Percentiles rank a stretch among this genome's conserved stretches.
Conservation (phyloP, 805 yeast species). For the Wickerhamiella dianesei region DNA sequence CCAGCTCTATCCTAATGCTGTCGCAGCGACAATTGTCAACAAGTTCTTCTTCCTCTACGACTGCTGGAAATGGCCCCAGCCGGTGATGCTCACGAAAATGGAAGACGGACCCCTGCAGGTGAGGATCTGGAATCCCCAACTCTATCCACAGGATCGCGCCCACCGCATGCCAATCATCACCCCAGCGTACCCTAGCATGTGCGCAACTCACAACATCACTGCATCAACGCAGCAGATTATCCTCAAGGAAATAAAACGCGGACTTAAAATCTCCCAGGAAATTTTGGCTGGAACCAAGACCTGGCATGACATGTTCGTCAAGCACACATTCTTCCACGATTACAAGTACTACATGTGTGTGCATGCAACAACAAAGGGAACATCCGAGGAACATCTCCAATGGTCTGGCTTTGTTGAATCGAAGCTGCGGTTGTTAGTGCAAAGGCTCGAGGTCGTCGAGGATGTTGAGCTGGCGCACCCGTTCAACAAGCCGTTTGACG, state of each 20-base stretch:
- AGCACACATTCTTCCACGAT: slow-evolving; percentile 67
- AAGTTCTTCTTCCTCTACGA: slow-evolving; percentile 76
- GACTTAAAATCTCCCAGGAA: slow-evolving; percentile 53
- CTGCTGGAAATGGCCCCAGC: slow-evolving; percentile 98
- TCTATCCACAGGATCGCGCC: slow-evolving; percentile 76
- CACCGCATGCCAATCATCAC: slow-evolving; percentile 97
- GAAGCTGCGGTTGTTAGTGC: slow-evolving; percentile 65
- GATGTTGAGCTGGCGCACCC: slow-evolving; percentile 85
- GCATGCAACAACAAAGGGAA: slow-evolving; percentile 59
- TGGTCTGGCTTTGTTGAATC: slow-evolving; percentile 94
- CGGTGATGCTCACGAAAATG: slow-evolving; percentile 79
- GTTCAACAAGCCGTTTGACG: slow-evolving; percentile 61
- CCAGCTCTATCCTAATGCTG: slow-evolving; percentile 92
- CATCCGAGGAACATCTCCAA: slow-evolving; percentile 68
- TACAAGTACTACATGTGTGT: slow-evolving; percentile 81
- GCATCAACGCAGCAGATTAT: slow-evolving; percentile 77
- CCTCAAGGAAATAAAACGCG: slow-evolving; percentile 65
- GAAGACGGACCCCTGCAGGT: slow-evolving; percentile 97
- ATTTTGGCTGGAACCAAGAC: slow-evolving; percentile 46
- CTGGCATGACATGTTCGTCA: slow-evolving; percentile 67
- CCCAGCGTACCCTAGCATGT: slow-evolving; percentile 97
- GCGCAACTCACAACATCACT: slow-evolving; percentile 94
- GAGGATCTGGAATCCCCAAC: slow-evolving; percentile 89
- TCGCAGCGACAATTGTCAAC: slow-evolving; percentile 78
- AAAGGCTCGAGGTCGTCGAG: slow-evolving; percentile 62